phyloP scores from a whole-genome alignment of 805 yeast genomes.

The Cyberlindnera sargentensis region DNA sequence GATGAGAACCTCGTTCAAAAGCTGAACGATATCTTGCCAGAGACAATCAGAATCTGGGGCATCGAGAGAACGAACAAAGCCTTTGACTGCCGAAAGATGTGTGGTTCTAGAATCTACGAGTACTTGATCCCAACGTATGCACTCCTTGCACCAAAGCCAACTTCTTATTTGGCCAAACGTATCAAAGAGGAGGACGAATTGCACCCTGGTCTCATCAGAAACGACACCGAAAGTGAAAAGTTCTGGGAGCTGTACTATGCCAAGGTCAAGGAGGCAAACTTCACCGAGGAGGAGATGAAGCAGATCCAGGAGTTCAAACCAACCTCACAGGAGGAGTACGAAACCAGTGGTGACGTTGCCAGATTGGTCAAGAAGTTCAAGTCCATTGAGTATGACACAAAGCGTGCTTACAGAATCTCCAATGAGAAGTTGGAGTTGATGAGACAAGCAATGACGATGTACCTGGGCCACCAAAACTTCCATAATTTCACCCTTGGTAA shows the following conservation, averaged over 20 bases:
- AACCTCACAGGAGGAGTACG: constrained; percentile 30
- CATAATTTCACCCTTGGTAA: constrained; percentile 86
- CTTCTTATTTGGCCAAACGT: constrained; percentile 54
- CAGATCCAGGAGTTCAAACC: constrained; percentile 24
- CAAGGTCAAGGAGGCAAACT: constrained; percentile 27
- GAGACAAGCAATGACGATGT: constrained; percentile 62
- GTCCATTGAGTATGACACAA: constrained; percentile 53
- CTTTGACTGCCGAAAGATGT: constrained; percentile 92
- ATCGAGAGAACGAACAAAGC: constrained; percentile 80
- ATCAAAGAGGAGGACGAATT: constrained; percentile 45
- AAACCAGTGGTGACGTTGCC: constrained; percentile 30
- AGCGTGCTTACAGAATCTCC: constrained; percentile 65
- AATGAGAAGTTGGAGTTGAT: constrained; percentile 53
- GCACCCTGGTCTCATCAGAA: constrained; percentile 52
- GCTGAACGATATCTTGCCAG: constrained; percentile 74
- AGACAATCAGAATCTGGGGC: constrained; percentile 89
- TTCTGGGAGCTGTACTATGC: constrained; percentile 60
- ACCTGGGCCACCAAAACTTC: constrained; percentile 87
- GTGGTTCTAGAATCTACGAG: constrained; percentile 94
- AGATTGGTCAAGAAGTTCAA: constrained; percentile 45
- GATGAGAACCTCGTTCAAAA: constrained; percentile 61
- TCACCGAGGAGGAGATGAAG: constrained; percentile 24
- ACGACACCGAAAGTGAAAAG: constrained; percentile 59
- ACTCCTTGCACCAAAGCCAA: constrained; percentile 84
- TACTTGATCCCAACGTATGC: constrained; percentile 89